Evolutionary conservation across 345 rosid genomes (phyloP).

Genomic region (Gossypium turneri): DNA sequence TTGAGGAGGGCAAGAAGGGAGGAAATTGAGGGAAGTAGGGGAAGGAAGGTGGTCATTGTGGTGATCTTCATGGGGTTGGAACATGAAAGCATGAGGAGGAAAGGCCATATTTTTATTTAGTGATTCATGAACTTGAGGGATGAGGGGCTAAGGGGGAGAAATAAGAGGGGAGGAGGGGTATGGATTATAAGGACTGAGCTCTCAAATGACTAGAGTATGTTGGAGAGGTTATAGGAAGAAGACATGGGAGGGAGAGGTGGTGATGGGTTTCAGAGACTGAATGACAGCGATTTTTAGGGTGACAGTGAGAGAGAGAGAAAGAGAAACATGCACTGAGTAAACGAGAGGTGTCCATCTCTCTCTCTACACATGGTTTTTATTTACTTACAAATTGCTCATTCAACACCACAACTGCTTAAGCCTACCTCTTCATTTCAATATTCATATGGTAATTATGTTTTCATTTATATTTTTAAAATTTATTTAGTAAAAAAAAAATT

Average conservation of each 20-base stretch:
- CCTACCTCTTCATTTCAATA: no score
- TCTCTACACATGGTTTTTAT: conserved; percentile 16
- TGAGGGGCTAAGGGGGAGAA: neutral
- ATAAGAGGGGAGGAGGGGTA: neutral
- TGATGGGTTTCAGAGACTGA: conserved; percentile 21
- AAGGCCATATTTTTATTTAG: conserved; percentile 48
- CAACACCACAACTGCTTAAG: neutral
- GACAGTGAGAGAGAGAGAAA: neutral
- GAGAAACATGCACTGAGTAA: conserved; percentile 21
- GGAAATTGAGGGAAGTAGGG: conserved; percentile 46
- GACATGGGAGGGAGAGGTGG: conserved; percentile 10
- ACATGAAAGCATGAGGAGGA: conserved; percentile 67
- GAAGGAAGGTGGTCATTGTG: conserved; percentile 48
- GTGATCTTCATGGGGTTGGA: conserved; percentile 65
- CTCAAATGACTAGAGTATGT: neutral
- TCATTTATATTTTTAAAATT: no score
- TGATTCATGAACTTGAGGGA: conserved; percentile 11
- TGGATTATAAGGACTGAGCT: neutral
- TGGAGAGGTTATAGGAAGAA: neutral
- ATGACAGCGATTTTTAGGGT: conserved; percentile 6
- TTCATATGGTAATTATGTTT: no score
- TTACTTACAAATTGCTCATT: neutral
- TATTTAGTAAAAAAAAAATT: no score
- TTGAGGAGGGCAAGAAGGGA: conserved; percentile 67
- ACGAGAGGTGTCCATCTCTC: conserved; percentile 28